Evolutionary conservation across 2,329 filamentous ascomycete genomes (phyloP).

Genomic region (Lachnellula cervina): DNA sequence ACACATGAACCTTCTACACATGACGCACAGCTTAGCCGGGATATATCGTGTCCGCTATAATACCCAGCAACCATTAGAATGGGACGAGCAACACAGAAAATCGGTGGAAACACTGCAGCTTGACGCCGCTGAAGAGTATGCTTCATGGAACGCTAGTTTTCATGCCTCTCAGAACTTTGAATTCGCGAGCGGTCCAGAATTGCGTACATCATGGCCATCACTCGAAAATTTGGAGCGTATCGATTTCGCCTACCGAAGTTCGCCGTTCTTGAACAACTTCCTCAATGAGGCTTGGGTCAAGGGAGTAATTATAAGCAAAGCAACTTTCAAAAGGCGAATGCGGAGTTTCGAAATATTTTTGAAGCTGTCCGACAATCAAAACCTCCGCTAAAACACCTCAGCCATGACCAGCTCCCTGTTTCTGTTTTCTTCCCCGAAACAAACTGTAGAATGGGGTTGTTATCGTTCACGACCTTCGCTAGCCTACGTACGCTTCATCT

Average conservation of each 20-base stretch:
- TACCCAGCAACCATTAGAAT: not conserved
- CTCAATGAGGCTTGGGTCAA: not conserved
- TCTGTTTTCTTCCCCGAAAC: not conserved
- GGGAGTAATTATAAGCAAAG: not conserved
- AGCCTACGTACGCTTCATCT: not conserved
- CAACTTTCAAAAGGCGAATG: not conserved
- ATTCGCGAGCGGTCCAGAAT: not conserved
- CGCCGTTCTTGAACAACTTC: not conserved
- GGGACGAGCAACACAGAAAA: too few relatives aligned
- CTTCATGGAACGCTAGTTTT: not conserved
- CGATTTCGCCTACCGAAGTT: not conserved
- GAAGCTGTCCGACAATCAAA: not conserved
- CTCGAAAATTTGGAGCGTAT: not conserved
- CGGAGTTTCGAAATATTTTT: not conserved
- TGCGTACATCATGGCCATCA: not conserved
- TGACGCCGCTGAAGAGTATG: not conserved
- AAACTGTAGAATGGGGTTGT: not conserved
- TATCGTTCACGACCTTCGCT: not conserved
- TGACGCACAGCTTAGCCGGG: not conserved
- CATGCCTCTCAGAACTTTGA: not conserved
- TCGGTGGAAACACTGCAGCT: not conserved
- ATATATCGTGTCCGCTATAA: not conserved
- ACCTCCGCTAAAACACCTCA: not conserved
- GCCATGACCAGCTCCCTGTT: not conserved
- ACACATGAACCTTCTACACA: not conserved